Percentiles rank a stretch among this genome's conserved stretches.
These are phyloP conservation scores for Gigaspora rosea DNA, from an alignment of 192 early-diverging fungal species.

Conservation along the genomic window DNA sequence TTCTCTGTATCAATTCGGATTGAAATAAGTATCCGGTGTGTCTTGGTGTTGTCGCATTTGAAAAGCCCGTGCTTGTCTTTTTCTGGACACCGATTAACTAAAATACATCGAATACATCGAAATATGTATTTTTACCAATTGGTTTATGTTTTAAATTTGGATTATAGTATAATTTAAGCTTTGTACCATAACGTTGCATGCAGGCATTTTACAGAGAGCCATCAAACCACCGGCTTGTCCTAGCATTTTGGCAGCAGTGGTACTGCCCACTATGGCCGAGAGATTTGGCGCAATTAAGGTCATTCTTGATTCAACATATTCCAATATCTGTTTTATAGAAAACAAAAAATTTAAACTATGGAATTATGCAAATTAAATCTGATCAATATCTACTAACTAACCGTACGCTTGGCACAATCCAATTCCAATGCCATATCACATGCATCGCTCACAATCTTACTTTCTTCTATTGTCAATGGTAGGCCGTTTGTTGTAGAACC, in stretches of 20 bases:
- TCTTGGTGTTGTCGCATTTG: conserved; percentile 61
- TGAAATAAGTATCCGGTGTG: conserved; percentile 84
- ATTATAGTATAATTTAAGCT: too few species aligned
- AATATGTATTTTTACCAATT: too few species aligned
- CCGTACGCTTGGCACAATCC: conserved; percentile 66
- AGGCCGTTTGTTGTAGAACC: conserved; percentile 82
- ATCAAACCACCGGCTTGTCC: conserved; percentile 89
- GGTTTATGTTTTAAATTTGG: too few species aligned
- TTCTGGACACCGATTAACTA: conserved; percentile 44
- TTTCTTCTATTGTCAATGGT: conserved; percentile 60
- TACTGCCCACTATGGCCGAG: conserved; percentile 80
- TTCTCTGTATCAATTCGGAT: conserved; percentile 65
- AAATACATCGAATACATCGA: background rate
- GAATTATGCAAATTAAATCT: background rate
- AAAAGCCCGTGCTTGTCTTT: conserved; percentile 67
- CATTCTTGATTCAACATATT: conserved; percentile 92
- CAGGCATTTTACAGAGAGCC: conserved; percentile 83
- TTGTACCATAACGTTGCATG: conserved; percentile 81
- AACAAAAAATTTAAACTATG: too few species aligned
- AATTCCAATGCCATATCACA: conserved; percentile 78
- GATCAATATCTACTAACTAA: conserved; percentile 28
- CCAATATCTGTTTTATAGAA: conserved; percentile 59
- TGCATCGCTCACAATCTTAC: conserved; percentile 69
- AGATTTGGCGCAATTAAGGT: conserved; percentile 93
- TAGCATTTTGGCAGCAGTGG: conserved; percentile 88